Base-by-base conservation (phyloP, 1,284 basidiomycete genomes). In the Trametes pubescens region DNA sequence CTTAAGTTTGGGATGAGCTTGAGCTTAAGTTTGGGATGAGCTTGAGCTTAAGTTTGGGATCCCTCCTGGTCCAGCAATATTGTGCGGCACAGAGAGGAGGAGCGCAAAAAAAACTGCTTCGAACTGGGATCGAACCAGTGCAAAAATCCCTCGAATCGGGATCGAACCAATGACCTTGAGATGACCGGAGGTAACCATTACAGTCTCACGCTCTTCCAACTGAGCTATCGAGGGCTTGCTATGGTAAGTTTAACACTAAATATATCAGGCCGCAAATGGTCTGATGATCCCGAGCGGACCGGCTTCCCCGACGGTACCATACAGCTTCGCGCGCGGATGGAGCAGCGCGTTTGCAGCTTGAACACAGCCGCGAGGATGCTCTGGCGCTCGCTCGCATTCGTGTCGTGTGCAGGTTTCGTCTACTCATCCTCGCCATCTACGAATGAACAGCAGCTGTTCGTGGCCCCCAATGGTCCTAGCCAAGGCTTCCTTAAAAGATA, bases 181-280 rank as follows among this genome's bases (percentile, higher is more conserved):
- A 64, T 62, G 56, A 13, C 8, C 29, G 3, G 4, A 32, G 29
- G 29, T 3, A 32, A 18, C 68, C 13, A 59, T 68, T 69, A 68
- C 68, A 71, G 69, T 71, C 70, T 67, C 48, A 48, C 70, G 70
- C 70, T 72, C 71, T 72, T 72, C 71, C 71, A 72, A 67, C 71
- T 72, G 71, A 72, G 71, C 71, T 72, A 72, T 68, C 71, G 69
- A 70, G 66, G 69, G 69, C 40, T 43, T 43, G 40, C 13, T 35
- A 7, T 13, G 14, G 16, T 13, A 13, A 14, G 4, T 4, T 38
- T 38, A 14, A 38, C 10, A 38, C 11, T 14, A 13, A 38, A 38
- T 14, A 38, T 38, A 14, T 4, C 16, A 7, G 34, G 6, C 34
- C 13, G n/a, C 34, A 35, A 35, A 35, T 13, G 6, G 7, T 35